phyloP scores from a whole-genome alignment of 1,139 yeast genomes.

The Candida sanyaensis region DNA sequence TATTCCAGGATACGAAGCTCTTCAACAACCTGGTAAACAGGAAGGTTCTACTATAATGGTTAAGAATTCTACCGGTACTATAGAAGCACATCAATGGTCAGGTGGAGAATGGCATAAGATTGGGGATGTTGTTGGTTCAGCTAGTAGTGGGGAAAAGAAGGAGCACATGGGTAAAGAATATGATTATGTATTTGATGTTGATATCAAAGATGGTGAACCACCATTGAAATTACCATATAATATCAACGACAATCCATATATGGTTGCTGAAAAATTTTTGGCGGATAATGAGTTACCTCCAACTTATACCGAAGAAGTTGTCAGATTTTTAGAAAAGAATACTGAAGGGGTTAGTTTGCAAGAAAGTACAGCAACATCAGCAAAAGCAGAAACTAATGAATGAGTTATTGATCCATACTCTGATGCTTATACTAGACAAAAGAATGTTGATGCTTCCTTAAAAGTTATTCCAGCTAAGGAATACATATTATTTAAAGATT shows the following conservation, averaged over 20 bases:
- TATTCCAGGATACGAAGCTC: conserved; percentile 62
- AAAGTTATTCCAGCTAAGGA: conserved; percentile 52
- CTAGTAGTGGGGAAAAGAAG: conserved; percentile 54
- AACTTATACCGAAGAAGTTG: conserved; percentile 77
- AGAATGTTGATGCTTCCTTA: conserved; percentile 11
- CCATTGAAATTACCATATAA: conserved; percentile 89
- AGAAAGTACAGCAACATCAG: conserved; percentile 18
- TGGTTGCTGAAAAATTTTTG: conserved; percentile 78
- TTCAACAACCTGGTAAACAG: conserved; percentile 61
- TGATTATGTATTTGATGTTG: conserved; percentile 96
- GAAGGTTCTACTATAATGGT: conserved; percentile 89
- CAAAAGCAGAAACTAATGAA: not conserved
- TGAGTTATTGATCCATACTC: conserved; percentile 31
- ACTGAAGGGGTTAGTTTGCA: conserved; percentile 64
- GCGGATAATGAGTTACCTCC: conserved; percentile 74
- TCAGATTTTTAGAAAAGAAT: conserved; percentile 75
- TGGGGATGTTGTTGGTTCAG: conserved; percentile 85
- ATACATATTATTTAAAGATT: conserved; percentile 48
- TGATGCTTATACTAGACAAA: conserved; percentile 20
- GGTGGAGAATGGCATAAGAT: conserved; percentile 75
- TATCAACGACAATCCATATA: conserved; percentile 78
- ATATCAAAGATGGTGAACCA: conserved; percentile 86
- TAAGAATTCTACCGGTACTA: conserved; percentile 58
- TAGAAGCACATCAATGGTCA: conserved; percentile 89
- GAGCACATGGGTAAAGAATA: conserved; percentile 70